Evolutionary conservation across 768 basidiomycete genomes (phyloP), one percentile per base, ranked within the genome.

Genomic region (Lepiota subincarnata): DNA sequence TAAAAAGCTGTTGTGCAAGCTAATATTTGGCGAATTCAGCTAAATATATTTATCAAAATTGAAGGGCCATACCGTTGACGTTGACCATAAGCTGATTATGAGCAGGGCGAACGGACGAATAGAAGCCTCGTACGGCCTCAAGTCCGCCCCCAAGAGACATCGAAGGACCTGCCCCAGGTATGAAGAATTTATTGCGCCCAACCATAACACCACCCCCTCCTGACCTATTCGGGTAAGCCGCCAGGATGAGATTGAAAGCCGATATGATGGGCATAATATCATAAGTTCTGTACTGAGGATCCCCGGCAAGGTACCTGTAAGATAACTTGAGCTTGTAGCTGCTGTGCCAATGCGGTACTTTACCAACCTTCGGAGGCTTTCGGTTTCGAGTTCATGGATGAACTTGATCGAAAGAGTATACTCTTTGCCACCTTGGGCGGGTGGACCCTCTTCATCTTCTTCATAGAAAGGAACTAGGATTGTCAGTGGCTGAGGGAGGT

Each of bases 121-220:
- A 83, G 58, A 79, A 84, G 0, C 82, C 83, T 58, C 73, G 73
- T 70, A 73, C 78, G 0, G 80, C 80, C 59, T 82, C 76, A 5
- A 81, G 66, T n/a, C 77, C 78, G 6, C 76, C 77, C 5, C 78
- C 77, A 31, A 82, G 69, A 70, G 75, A 52, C 68, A 83, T 63
- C 68, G 86, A 68, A 71, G 79, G 55, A 72, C 80, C 64, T 7
- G 66, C 65, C 12, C 63, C 58, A 3, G 70, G 72, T 70, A 86
- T 86, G 68, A 88, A 89, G 65, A 81, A 87, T 11, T 82, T 76
- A 56, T 84, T 84, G 48, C 79, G 70, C 1, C 86, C 85, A 10
- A 87, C 81, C 62, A 81, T 77, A n/a, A 82, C 73, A 6, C 82
- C 84, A n/a, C 68, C 79, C 66, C 86, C 68, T 64, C 76, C 68